Conservation (phyloP, 805 yeast genomes). For the Danielozyma ontarioensis region DNA sequence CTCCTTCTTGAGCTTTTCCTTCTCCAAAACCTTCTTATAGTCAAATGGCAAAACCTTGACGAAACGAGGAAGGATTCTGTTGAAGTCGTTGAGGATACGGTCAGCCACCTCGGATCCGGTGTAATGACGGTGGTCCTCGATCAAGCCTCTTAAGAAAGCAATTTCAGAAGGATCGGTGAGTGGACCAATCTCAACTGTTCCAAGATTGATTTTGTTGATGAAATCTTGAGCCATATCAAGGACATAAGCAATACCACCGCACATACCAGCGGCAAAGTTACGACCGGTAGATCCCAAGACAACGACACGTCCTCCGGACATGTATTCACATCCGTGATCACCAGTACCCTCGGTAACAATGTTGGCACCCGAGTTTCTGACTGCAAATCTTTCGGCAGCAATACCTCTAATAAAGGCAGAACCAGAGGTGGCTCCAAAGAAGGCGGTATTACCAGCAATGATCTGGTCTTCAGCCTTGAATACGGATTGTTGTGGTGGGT, state of each 20-base stretch:
- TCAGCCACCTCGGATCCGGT: slow-evolving; percentile 90
- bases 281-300: slow-evolving; percentile 89
- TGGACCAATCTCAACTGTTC: slow-evolving; percentile 73
- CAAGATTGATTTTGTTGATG: slow-evolving; percentile 68
- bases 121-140: slow-evolving; percentile 93
- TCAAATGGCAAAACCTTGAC: slow-evolving; percentile 92
- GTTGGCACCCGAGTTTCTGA: slow-evolving; percentile 96
- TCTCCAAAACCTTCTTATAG: slow-evolving; percentile 83
- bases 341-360: slow-evolving; percentile 97
- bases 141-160: slow-evolving; percentile 86
- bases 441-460: slow-evolving; percentile 93
- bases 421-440: slow-evolving; percentile 97
- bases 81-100: slow-evolving; percentile 77
- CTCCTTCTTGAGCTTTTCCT: slow-evolving; percentile 60
- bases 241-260: slow-evolving; percentile 98
- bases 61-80: slow-evolving; percentile 80
- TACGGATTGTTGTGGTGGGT: slow-evolving; percentile 78
- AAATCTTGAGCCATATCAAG: slow-evolving; percentile 94
- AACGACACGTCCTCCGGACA: slow-evolving; percentile 98
- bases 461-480: slow-evolving; percentile 96
- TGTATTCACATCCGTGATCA: slow-evolving; percentile 98
- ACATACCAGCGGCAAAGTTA: slow-evolving; percentile 96
- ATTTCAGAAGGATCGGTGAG: slow-evolving; percentile 86
- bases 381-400: slow-evolving; percentile 98
- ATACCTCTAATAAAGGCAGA: slow-evolving; percentile 91